Evolutionary conservation across 225 moss, liverwort and hornwort species (phyloP), one percentile per base, ranked within the genome.

Genomic region (Climacium dendroides): DNA sequence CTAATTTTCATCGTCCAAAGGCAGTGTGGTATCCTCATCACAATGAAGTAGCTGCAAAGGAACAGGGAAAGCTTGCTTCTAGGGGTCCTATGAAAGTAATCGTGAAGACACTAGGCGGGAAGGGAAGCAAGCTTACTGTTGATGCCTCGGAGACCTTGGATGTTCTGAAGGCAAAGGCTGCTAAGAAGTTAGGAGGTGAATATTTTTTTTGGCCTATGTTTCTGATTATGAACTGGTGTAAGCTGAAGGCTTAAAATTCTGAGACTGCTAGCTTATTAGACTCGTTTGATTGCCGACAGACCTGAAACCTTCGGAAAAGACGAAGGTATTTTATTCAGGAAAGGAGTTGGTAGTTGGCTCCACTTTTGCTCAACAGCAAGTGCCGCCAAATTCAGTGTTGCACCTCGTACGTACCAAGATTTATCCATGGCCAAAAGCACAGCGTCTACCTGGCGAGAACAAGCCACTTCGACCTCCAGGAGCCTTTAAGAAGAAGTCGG

Each of bases 11-110:
- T 92, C 99, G 99, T 72, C 99, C 99, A 55, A 99, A 99, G 91
- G 99, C 96, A 81, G 95, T 92, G 37, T 99, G 99, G 99, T 99
- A 99, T 91, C 99, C 99, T 91, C 99, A 99, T 91, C 99, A 99
- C 89, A 99, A 99, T 83, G 99, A 99, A 90, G 99, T 99, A 85
- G 99, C 99, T 89, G 99, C 99, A 55, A 99, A 99, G 94, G 99
- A 99, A 88, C 99, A 99, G 89, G 99, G 99, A 60, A 95, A 95
- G 89, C 97, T 97, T 86, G 97, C 99, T 85, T 93, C 94, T 50
- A 93, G 90, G 89, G 99, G 99, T 41, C 90, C 95, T 57, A 96
- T 99, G 97, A 97, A 97, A 91, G 94, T 99, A 74, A 99, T 99
- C 34, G 90, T 97, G 95, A 99, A 99, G 94, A 97, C 99, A 29